Evolutionary conservation across 345 rosid species (phyloP).

Genomic region (Barbarea vulgaris): DNA sequence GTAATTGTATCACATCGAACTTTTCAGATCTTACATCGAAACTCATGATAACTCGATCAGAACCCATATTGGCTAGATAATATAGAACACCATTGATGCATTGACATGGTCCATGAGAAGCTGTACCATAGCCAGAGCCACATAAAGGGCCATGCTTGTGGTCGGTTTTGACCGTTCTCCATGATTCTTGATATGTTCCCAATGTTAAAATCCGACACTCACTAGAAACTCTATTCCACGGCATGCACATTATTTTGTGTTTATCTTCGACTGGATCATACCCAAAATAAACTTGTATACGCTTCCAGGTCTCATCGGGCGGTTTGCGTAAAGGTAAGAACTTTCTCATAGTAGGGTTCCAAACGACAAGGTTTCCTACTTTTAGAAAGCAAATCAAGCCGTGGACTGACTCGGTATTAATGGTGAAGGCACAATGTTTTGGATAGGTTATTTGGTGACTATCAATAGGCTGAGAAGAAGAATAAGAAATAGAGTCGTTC

Average conservation of each 20-base stretch:
- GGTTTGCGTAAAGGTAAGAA: neutral
- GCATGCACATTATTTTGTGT: conserved; percentile 12
- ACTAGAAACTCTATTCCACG: neutral
- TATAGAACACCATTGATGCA: conserved; percentile 17
- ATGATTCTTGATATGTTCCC: neutral
- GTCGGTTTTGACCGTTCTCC: neutral
- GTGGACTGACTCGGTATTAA: neutral
- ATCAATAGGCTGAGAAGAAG: neutral
- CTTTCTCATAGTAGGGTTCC: conserved; percentile 20
- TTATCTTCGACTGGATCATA: conserved; percentile 7
- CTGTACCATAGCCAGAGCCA: no score
- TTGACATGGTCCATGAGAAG: neutral
- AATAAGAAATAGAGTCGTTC: neutral
- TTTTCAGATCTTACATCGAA: conserved; percentile 11
- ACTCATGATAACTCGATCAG: neutral
- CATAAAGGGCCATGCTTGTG: neutral
- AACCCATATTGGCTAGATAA: neutral
- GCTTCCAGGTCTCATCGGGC: neutral
- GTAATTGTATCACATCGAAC: neutral
- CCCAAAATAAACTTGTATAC: neutral
- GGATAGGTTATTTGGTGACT: neutral
- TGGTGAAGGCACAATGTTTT: neutral
- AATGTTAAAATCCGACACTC: conserved; percentile 8
- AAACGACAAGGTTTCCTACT: neutral
- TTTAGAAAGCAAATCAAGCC: conserved; percentile 9